A percentile compares a stretch with the other conserved stretches of the same genome.
Evolutionary conservation across 768 basidiomycete species (phyloP).

Genomic region (Macrolepiota albuminosa): DNA sequence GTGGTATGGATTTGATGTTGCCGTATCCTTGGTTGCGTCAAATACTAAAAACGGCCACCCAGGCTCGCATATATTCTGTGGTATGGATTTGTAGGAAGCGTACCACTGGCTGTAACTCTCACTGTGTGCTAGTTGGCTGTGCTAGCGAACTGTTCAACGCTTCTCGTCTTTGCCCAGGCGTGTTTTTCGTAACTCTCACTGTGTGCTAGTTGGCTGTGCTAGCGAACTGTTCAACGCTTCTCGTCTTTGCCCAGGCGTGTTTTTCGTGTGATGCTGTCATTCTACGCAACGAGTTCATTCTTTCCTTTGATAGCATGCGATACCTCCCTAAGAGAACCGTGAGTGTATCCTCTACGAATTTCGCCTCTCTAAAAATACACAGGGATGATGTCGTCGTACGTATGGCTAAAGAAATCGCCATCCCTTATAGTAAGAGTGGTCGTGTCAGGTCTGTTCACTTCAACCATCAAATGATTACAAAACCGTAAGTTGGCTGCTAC

Average conservation of each 20-base stretch:
- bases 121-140: slow-evolving; percentile 51
- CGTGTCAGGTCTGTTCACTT: slow-evolving; percentile 65
- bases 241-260: slow-evolving; percentile 71
- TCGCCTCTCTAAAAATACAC: background rate
- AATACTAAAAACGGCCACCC: slow-evolving; percentile 1
- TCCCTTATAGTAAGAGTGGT: background rate
- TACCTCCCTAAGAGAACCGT: slow-evolving; percentile 77
- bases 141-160: slow-evolving; percentile 80
- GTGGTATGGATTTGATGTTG: no score
- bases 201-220: slow-evolving; percentile 62
- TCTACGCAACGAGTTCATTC: background rate
- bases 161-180: slow-evolving; percentile 76
- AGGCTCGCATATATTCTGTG: slow-evolving; percentile 89
- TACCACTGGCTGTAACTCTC: background rate
- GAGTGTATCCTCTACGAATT: slow-evolving; percentile 14
- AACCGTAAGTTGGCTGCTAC: slow-evolving; percentile 49
- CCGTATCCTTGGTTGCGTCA: slow-evolving; percentile 1
- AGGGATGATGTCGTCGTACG: slow-evolving; percentile 65
- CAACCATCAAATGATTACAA: slow-evolving; percentile 90
- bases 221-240: slow-evolving; percentile 77
- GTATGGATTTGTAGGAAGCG: slow-evolving; percentile 31
- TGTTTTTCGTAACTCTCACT: slow-evolving; percentile 3
- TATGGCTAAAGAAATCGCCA: slow-evolving; percentile 3
- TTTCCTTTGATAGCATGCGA: slow-evolving; percentile 60
- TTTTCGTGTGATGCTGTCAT: background rate